phyloP scores from a whole-genome alignment of 2,329 filamentous ascomycete species.

The Furcasterigmium sp. region DNA sequence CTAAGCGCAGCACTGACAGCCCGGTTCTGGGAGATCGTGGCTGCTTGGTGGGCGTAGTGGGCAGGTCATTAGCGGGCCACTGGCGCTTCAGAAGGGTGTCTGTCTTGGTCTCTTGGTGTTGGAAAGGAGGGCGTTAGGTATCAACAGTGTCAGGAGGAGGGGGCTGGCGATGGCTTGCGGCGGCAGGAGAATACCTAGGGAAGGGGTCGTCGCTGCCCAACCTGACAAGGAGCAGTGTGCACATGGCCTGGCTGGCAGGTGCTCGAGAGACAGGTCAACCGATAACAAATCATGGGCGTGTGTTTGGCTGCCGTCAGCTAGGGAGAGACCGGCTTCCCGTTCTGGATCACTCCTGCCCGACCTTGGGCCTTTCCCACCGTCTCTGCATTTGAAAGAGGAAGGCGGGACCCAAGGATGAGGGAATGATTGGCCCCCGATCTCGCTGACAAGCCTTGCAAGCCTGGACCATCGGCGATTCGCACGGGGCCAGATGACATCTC shows the following conservation, averaged over 20 bases:
- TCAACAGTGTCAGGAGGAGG: not conserved
- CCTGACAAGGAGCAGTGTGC: conserved; percentile 1
- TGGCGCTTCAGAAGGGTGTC: not conserved
- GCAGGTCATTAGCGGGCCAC: not conserved
- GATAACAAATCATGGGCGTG: too few species aligned
- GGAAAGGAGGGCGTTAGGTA: not conserved
- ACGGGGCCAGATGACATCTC: not conserved
- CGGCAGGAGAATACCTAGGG: conserved; percentile 1
- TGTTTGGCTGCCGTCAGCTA: too few species aligned
- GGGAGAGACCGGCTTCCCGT: too few species aligned
- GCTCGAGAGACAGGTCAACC: not conserved
- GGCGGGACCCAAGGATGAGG: not conserved
- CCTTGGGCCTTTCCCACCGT: not conserved
- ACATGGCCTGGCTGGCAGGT: not conserved
- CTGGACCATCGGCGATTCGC: not conserved
- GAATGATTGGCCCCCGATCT: not conserved
- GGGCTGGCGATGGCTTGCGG: not conserved
- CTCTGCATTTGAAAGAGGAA: not conserved
- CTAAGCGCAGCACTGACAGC: conserved; percentile 8
- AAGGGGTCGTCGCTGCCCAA: conserved; percentile 14
- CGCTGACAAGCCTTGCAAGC: too few species aligned
- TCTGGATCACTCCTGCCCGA: not conserved
- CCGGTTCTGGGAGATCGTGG: conserved; percentile 10
- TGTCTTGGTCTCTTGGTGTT: not conserved
- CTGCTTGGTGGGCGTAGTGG: conserved; percentile 7